Evolutionary conservation across 768 basidiomycete species (phyloP).

Genomic region (Lyophyllum shimeji): DNA sequence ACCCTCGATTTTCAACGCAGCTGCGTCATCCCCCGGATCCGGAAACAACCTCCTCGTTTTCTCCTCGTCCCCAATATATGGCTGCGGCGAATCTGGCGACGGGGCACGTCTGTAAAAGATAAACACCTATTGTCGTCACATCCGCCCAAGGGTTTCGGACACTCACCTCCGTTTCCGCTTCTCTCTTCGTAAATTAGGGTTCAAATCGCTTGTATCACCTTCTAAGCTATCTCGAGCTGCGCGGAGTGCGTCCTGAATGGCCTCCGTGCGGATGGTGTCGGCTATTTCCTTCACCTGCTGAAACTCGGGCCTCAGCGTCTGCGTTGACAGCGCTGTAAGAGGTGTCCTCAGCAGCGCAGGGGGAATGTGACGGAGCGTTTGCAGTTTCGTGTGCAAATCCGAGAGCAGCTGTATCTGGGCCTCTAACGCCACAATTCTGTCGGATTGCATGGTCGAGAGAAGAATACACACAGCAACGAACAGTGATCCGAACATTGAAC

Average conservation of each 20-base stretch:
- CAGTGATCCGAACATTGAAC: not conserved
- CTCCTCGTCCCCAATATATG: conserved; percentile 47
- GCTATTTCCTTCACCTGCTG: conserved; percentile 45
- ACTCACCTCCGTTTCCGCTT: conserved; percentile 59
- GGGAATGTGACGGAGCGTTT: conserved; percentile 46
- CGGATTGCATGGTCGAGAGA: conserved; percentile 14
- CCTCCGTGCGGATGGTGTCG: conserved; percentile 47
- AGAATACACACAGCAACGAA: too few species aligned
- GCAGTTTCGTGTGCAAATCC: conserved; percentile 44
- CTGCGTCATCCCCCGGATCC: conserved; percentile 29
- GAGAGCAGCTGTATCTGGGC: conserved; percentile 46
- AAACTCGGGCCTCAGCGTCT: conserved; percentile 38
- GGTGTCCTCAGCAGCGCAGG: conserved; percentile 42
- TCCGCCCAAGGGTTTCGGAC: conserved; percentile 11
- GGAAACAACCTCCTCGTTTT: conserved; percentile 43
- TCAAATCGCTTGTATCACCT: conserved; percentile 50
- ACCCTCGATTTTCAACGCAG: conserved; percentile 41
- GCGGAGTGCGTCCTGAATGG: conserved; percentile 57
- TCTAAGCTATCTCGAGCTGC: conserved; percentile 56
- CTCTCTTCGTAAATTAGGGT: conserved; percentile 43
- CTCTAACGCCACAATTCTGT: conserved; percentile 25
- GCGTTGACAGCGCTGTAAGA: conserved; percentile 20
- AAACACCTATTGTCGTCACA: not conserved
- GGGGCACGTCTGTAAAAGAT: conserved; percentile 39
- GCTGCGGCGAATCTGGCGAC: conserved; percentile 62